Percentiles rank a stretch among this genome's conserved stretches.
Conservation (phyloP, 306 rosid species). For the Glycyrrhiza uralensis region DNA sequence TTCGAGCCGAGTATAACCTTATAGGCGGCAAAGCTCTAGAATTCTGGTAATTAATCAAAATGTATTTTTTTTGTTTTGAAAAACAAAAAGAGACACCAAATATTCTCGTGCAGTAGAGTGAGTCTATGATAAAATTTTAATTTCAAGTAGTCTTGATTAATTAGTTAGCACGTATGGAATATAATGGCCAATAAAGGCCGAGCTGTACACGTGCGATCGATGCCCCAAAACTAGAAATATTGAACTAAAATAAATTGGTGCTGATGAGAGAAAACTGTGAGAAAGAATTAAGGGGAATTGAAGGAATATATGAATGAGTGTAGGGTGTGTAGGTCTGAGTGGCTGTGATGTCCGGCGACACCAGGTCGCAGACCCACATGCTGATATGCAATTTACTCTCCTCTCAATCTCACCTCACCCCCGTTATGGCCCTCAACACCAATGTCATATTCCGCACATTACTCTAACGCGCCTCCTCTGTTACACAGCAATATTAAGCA, state of each 20-base stretch:
- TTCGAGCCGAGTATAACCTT: no score
- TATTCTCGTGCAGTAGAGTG: neutral
- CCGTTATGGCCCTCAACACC: no score
- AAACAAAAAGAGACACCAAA: neutral
- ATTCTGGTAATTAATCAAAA: no score
- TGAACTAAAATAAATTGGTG: neutral
- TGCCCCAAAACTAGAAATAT: neutral
- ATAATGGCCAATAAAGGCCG: slow-evolving; percentile 27
- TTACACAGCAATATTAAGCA: neutral
- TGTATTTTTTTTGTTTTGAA: neutral
- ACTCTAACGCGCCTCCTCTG: neutral
- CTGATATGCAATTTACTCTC: slow-evolving; percentile 13
- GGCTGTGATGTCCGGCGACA: slow-evolving; percentile 56
- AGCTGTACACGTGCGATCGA: slow-evolving; percentile 70
- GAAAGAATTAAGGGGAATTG: slow-evolving; percentile 15
- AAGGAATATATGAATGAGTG: slow-evolving; percentile 29
- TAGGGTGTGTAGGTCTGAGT: slow-evolving; percentile 28
- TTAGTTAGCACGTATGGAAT: slow-evolving; percentile 19
- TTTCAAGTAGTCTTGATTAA: neutral
- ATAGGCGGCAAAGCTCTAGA: no score
- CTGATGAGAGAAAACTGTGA: slow-evolving; percentile 25
- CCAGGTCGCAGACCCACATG: slow-evolving; percentile 55
- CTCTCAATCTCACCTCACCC: neutral
- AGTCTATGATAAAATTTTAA: no score
- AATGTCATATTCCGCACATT: neutral